phyloP scores from a whole-genome alignment of 2,329 filamentous ascomycete species.

The Alternaria sp. region DNA sequence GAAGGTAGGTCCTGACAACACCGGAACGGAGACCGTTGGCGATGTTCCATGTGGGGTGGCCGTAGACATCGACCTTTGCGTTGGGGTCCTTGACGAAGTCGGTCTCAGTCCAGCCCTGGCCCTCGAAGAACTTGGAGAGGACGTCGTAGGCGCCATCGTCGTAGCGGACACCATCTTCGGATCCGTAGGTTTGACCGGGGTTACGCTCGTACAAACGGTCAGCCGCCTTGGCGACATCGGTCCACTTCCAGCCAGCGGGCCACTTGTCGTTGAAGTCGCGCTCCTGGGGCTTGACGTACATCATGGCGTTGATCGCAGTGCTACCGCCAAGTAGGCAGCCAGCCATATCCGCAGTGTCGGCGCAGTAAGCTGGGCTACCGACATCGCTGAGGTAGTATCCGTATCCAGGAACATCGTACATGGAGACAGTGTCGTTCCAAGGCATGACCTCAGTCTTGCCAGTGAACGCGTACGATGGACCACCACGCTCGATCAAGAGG shows the following conservation, averaged over 20 bases:
- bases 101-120: slow-evolving; percentile 68
- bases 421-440: slow-evolving; percentile 45
- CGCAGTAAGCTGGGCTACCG: slow-evolving; percentile 54
- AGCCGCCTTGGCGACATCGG: slow-evolving; percentile 65
- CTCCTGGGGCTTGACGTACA: slow-evolving; percentile 43
- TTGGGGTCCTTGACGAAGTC: slow-evolving; percentile 65
- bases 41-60: slow-evolving; percentile 71
- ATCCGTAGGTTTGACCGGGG: slow-evolving; percentile 70
- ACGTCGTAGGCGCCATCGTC: slow-evolving; percentile 68
- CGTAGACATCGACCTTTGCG: slow-evolving; percentile 65
- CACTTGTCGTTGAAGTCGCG: slow-evolving; percentile 75
- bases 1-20: slow-evolving; percentile 73
- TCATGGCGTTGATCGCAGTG: slow-evolving; percentile 64
- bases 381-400: slow-evolving; percentile 42
- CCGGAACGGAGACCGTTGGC: slow-evolving; percentile 69
- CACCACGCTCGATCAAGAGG: slow-evolving; percentile 59
- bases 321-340: slow-evolving; percentile 73
- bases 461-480: slow-evolving; percentile 40
- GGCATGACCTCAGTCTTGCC: slow-evolving; percentile 36
- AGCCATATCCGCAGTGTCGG: slow-evolving; percentile 72
- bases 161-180: slow-evolving; percentile 68
- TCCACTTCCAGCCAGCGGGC: slow-evolving; percentile 71
- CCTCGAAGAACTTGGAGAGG: slow-evolving; percentile 64
- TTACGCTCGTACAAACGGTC: slow-evolving; percentile 73
- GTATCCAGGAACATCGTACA: slow-evolving; percentile 48